phyloP scores from a whole-genome alignment of 352 stramenopile genomes.

The Phytophthora gonapodyides region DNA sequence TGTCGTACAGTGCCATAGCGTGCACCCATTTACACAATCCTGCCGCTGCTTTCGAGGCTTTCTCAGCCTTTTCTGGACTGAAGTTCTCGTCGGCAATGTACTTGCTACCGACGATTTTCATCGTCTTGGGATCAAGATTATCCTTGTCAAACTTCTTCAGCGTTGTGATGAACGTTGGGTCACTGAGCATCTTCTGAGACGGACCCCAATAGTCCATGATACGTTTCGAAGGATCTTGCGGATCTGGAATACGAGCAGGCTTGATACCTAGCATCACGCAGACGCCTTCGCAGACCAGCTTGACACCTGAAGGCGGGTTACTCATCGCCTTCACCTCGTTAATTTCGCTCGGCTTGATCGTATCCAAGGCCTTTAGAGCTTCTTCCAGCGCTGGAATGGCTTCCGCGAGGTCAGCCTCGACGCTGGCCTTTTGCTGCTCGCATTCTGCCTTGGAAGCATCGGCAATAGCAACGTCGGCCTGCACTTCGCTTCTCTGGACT shows the following conservation, averaged over 20 bases:
- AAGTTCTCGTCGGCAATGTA: slow-evolving; percentile 94
- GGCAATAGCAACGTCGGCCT: slow-evolving; percentile 79
- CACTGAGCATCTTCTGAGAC: slow-evolving; percentile 93
- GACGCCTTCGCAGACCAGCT: slow-evolving; percentile 93
- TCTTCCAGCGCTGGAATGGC: slow-evolving; percentile 93
- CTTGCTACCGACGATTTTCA: slow-evolving; percentile 88
- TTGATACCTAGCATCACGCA: slow-evolving; percentile 96
- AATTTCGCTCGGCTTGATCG: slow-evolving; percentile 93
- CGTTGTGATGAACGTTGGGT: slow-evolving; percentile 91
- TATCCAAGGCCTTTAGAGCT: slow-evolving; percentile 92
- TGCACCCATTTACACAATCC: slow-evolving; percentile 95
- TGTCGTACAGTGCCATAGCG: slow-evolving; percentile 94
- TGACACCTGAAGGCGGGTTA: slow-evolving; percentile 92
- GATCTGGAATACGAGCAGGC: slow-evolving; percentile 91
- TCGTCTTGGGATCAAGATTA: slow-evolving; percentile 87
- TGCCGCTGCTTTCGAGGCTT: slow-evolving; percentile 92
- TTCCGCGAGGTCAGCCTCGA: slow-evolving; percentile 91
- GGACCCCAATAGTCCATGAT: slow-evolving; percentile 97
- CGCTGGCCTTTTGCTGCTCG: slow-evolving; percentile 87
- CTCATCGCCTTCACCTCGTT: slow-evolving; percentile 94
- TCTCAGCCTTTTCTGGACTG: slow-evolving; percentile 91
- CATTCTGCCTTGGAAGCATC: slow-evolving; percentile 89
- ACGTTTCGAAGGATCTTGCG: slow-evolving; percentile 88
- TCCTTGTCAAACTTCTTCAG: slow-evolving; percentile 93
- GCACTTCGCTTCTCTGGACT: slow-evolving; percentile 75